Conservation (phyloP, 345 rosid species). For the Anacardium occidentale region DNA sequence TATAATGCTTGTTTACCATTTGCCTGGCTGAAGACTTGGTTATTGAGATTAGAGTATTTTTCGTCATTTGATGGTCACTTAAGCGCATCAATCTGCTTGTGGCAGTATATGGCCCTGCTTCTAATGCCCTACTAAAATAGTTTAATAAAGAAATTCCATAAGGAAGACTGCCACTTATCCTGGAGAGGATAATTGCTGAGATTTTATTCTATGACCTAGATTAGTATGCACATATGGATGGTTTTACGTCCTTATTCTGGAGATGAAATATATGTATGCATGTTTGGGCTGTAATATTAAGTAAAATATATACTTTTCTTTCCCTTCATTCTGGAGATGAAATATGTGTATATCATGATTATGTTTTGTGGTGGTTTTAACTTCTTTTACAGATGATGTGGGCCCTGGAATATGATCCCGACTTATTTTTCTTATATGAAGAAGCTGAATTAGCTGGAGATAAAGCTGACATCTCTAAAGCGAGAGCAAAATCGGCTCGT, state of each 20-base stretch:
- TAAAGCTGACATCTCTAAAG: conserved; percentile 56
- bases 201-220: not conserved
- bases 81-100: not conserved
- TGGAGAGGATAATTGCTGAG: no score
- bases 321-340: not conserved
- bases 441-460: conserved; percentile 46
- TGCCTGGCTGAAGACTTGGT: not conserved
- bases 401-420: conserved; percentile 96
- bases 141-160: not conserved
- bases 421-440: conserved; percentile 67
- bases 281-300: not conserved
- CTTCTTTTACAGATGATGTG: conserved; percentile 87
- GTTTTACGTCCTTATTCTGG: not conserved
- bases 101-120: not conserved
- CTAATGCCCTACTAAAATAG: not conserved
- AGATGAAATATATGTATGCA: not conserved
- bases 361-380: conserved; percentile 13
- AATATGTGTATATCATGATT: conserved; percentile 2
- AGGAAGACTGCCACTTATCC: no score
- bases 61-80: not conserved
- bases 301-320: not conserved
- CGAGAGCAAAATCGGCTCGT: conserved; percentile 56
- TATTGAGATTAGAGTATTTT: not conserved
- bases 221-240: not conserved
- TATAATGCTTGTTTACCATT: not conserved